Evolutionary conservation across 768 basidiomycete genomes (phyloP).

Genomic region (Boletus huronensis): DNA sequence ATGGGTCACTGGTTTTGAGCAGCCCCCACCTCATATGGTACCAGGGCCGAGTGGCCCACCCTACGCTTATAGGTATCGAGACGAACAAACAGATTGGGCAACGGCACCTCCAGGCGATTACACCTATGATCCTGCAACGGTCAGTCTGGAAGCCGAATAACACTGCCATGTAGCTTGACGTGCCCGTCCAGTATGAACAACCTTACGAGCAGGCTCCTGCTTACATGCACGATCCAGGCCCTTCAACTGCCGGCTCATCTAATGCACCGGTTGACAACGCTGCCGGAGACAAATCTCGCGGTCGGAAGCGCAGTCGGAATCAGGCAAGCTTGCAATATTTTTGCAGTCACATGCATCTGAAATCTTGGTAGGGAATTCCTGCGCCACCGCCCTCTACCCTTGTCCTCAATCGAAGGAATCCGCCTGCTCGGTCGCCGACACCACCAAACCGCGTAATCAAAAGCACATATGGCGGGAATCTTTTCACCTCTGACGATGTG

Average conservation of each 20-base stretch:
- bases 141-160: conserved; percentile 28
- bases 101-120: conserved; percentile 44
- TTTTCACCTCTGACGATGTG: conserved; percentile 83
- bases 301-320: conserved; percentile 65
- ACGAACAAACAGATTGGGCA: conserved; percentile 52
- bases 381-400: conserved; percentile 64
- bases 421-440: conserved; percentile 75
- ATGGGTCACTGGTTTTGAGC: conserved; percentile 57
- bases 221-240: conserved; percentile 53
- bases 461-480: conserved; percentile 85
- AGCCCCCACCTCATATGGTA: conserved; percentile 47
- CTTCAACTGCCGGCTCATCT: conserved; percentile 44
- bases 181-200: conserved; percentile 46
- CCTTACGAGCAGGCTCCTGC: conserved; percentile 54
- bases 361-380: conserved; percentile 45
- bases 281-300: conserved; percentile 48
- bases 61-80: conserved; percentile 61
- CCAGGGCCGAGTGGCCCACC: conserved; percentile 40
- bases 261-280: conserved; percentile 22
- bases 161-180: conserved; percentile 3
- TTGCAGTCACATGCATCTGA: not conserved
- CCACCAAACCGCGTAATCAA: conserved; percentile 82
- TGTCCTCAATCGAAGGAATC: conserved; percentile 61
- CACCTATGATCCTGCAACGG: conserved; percentile 49
- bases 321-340: conserved; percentile 39